Evolutionary conservation across 2,329 filamentous ascomycete species (phyloP).

Genomic region (Knoxdaviesia proteae): DNA sequence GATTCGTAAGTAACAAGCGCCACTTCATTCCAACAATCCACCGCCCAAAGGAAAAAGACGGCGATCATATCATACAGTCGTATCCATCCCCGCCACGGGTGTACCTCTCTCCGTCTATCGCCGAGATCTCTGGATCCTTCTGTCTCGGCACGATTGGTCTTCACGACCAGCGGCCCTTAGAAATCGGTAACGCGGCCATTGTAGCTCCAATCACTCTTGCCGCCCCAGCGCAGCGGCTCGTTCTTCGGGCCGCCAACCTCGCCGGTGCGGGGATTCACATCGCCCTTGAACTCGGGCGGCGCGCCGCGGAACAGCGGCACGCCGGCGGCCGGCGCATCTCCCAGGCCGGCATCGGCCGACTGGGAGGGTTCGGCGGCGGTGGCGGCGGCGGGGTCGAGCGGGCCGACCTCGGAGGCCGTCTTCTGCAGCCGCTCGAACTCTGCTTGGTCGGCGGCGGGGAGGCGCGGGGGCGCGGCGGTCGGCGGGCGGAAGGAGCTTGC

Average conservation of each 20-base stretch:
- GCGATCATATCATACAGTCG: neutral
- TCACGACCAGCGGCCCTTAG: constrained; percentile 10
- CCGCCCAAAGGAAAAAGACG: neutral
- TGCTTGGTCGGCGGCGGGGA: constrained; percentile 75
- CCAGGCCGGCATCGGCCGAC: constrained; percentile 6
- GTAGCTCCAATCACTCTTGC: constrained; percentile 64
- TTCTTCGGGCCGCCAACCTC: constrained; percentile 96
- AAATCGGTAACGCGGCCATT: constrained; percentile 94
- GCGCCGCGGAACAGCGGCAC: constrained; percentile 44
- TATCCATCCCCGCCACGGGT: neutral
- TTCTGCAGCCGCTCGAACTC: constrained; percentile 75
- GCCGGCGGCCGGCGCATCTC: constrained; percentile 7
- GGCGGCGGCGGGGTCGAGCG: constrained; percentile 12
- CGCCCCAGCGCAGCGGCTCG: constrained; percentile 78
- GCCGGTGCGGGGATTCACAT: constrained; percentile 79
- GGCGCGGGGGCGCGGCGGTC: constrained; percentile 58
- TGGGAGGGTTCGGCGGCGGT: constrained; percentile 10
- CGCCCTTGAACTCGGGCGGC: constrained; percentile 79
- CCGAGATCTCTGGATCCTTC: too few relatives aligned
- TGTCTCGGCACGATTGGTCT: too few relatives aligned
- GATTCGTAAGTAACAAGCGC: too few relatives aligned
- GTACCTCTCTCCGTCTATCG: too few relatives aligned
- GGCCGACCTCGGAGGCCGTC: constrained; percentile 24
- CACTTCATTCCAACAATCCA: too few relatives aligned
- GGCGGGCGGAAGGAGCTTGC: constrained; percentile 22